phyloP scores from a whole-genome alignment of 148 eudicot genomes.

The Mesembryanthemum crystallinum region DNA sequence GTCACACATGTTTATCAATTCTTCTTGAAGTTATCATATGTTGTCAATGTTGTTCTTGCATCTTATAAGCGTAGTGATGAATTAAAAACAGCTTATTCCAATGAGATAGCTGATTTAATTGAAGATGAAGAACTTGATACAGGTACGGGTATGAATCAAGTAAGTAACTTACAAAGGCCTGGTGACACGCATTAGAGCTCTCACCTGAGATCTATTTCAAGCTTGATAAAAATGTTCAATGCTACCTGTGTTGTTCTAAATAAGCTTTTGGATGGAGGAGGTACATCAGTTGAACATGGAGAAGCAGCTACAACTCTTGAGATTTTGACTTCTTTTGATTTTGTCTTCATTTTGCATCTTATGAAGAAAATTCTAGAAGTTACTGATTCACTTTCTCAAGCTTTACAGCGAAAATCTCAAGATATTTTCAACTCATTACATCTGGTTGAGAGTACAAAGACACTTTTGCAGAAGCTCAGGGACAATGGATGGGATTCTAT shows the following conservation, averaged over 20 bases:
- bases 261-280: background rate
- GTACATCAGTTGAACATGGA: background rate
- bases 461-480: background rate
- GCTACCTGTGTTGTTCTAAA: background rate
- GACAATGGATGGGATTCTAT: background rate
- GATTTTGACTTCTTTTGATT: background rate
- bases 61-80: background rate
- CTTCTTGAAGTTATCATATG: background rate
- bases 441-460: background rate
- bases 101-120: background rate
- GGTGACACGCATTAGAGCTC: conserved; percentile 8
- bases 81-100: background rate
- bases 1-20: background rate
- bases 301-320: background rate
- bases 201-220: background rate
- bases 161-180: background rate
- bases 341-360: background rate
- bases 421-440: background rate
- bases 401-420: background rate
- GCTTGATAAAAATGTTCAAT: background rate
- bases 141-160: background rate
- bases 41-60: background rate
- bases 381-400: background rate
- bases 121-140: background rate
- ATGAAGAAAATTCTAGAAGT: background rate